Conservation (phyloP, 2,329 filamentous ascomycete genomes). For the Aureobasidium vineae region DNA sequence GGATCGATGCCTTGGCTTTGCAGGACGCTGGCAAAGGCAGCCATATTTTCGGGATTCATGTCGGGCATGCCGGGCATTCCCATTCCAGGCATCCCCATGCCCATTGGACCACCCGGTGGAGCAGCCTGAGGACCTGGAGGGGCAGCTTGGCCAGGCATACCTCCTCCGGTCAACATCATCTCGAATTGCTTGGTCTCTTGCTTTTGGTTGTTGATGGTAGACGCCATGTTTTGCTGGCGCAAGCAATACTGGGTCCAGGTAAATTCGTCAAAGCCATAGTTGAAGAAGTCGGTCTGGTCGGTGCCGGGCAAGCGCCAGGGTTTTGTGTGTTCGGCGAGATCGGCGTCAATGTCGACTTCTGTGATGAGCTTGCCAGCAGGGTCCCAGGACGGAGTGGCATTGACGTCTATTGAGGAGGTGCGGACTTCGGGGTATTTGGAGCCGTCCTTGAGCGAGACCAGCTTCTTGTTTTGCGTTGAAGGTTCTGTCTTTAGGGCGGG, state of each 20-base stretch:
- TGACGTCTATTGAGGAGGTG: constrained; percentile 81
- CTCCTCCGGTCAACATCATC: constrained; percentile 51
- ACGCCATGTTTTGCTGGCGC: constrained; percentile 77
- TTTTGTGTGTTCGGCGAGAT: constrained; percentile 69
- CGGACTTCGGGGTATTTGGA: constrained; percentile 65
- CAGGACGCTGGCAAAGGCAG: constrained; percentile 57
- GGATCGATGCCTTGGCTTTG: constrained; percentile 56
- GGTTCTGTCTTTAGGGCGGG: constrained; percentile 30
- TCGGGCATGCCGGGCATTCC: constrained; percentile 50
- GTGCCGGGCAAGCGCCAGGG: constrained; percentile 94
- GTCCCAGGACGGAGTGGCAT: constrained; percentile 72
- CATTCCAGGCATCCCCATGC: constrained; percentile 33
- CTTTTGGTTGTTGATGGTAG: constrained; percentile 71
- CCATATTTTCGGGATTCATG: constrained; percentile 57
- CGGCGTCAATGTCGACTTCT: constrained; percentile 53
- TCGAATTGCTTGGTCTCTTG: constrained; percentile 63
- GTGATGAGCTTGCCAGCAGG: constrained; percentile 69
- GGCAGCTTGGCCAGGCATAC: constrained; percentile 37
- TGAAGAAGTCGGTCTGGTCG: constrained; percentile 96
- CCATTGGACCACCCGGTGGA: constrained; percentile 7
- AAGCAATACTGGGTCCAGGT: constrained; percentile 93
- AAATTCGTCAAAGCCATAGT: constrained; percentile 98
- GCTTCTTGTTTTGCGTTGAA: constrained; percentile 18
- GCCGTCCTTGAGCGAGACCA: constrained; percentile 41
- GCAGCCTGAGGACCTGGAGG: constrained; percentile 12